phyloP scores from a whole-genome alignment of 176 grass and related monocot species.

The Carex pumila region DNA sequence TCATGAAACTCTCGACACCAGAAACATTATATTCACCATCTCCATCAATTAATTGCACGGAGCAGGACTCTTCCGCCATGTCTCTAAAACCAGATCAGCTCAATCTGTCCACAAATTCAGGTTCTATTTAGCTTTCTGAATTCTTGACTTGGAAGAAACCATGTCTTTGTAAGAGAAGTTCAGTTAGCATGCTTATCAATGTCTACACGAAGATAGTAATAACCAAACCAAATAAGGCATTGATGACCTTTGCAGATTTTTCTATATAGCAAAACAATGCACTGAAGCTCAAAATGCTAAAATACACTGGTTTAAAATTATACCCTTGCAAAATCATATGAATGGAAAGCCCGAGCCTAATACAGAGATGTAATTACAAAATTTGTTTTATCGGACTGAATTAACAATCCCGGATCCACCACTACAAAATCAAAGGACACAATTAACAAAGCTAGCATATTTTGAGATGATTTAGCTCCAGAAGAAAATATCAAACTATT shows the following conservation, averaged over 20 bases:
- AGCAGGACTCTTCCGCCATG: constrained; percentile 67
- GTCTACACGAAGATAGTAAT: background rate
- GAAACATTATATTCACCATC: constrained; percentile 72
- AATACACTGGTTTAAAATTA: background rate
- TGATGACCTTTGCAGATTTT: background rate
- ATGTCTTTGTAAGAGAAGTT: background rate
- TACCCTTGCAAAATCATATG: no score
- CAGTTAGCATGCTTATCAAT: background rate
- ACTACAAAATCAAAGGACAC: background rate
- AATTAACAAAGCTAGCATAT: background rate
- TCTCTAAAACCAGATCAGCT: constrained; percentile 31
- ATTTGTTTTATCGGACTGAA: background rate
- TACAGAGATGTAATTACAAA: background rate
- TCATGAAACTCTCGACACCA: constrained; percentile 70
- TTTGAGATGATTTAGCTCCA: background rate
- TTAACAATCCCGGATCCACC: background rate
- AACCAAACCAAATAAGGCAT: background rate
- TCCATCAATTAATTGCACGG: constrained; percentile 80
- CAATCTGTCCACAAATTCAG: constrained; percentile 21
- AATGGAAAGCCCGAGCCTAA: background rate
- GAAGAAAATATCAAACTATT: background rate
- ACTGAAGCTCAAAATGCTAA: background rate
- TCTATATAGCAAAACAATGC: background rate
- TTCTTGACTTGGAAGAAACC: background rate
- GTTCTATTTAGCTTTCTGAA: background rate